A percentile compares a stretch with the other conserved stretches of the same genome.
Conservation (phyloP, 2,329 filamentous ascomycete species). For the Ophiosphaerella herpotricha region DNA sequence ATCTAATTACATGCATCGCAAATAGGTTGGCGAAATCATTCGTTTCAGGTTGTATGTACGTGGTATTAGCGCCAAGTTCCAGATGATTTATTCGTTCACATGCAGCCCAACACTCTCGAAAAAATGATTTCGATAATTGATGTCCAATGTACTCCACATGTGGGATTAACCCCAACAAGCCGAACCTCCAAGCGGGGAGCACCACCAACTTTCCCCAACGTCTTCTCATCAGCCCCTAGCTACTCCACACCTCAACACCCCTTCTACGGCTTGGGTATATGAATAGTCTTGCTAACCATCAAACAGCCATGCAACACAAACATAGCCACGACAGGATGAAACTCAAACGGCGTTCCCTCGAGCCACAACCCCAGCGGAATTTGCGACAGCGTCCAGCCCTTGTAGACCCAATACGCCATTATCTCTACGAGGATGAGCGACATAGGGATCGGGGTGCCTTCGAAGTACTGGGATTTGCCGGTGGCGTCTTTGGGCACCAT, state of each 20-base stretch:
- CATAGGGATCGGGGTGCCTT: constrained; percentile 95
- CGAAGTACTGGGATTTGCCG: constrained; percentile 94
- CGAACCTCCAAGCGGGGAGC: too few species aligned
- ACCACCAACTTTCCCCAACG: too few species aligned
- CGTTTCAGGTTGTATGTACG: too few species aligned
- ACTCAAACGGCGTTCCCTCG: constrained; percentile 71
- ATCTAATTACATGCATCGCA: too few species aligned
- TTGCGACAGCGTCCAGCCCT: constrained; percentile 77
- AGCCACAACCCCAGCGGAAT: constrained; percentile 77
- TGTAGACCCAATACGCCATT: constrained; percentile 87
- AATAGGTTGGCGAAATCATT: too few species aligned
- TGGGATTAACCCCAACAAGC: too few species aligned
- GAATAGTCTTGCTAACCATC: constrained; percentile 94
- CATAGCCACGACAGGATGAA: constrained; percentile 80
- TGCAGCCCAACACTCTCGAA: too few species aligned
- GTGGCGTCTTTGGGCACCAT: constrained; percentile 87
- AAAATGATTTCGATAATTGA: too few species aligned
- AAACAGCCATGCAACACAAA: constrained; percentile 89
- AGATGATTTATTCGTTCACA: too few species aligned
- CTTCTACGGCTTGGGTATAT: constrained; percentile 80
- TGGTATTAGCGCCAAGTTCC: too few species aligned
- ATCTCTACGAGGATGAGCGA: constrained; percentile 77
- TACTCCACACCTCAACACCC: background rate
- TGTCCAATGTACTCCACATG: too few species aligned
- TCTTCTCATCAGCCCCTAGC: too few species aligned